Conservation (phyloP, 805 yeast species). For the Tetrapisispora fleetii region DNA sequence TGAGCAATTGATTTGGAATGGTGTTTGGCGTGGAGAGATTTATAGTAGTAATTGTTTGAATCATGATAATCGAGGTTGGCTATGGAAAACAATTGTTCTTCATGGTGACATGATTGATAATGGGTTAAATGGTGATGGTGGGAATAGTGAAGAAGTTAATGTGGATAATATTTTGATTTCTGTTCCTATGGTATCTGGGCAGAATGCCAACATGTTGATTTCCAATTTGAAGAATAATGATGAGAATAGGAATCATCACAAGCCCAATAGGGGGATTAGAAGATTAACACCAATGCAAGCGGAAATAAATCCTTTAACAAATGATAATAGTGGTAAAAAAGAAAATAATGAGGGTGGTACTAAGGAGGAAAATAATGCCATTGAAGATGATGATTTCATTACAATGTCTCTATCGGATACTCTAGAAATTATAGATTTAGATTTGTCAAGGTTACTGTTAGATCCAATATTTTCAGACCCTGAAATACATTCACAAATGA, state of each 20-base stretch:
- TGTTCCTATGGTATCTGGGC: conserved; percentile 11
- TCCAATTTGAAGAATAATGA: background rate
- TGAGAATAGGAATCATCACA: background rate
- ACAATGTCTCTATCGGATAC: conserved; percentile 15
- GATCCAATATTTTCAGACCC: conserved; percentile 16
- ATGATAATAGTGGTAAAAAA: background rate
- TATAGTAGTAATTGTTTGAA: conserved; percentile 9
- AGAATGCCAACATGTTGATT: conserved; percentile 3
- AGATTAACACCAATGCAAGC: conserved; percentile 17
- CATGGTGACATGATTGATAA: conserved; percentile 9
- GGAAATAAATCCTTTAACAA: conserved; percentile 7
- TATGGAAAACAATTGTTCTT: conserved; percentile 23
- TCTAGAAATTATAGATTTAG: conserved; percentile 23
- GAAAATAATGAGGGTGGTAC: background rate
- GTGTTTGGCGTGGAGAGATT: conserved; percentile 25
- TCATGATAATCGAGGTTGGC: conserved; percentile 22
- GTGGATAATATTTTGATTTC: conserved; percentile 4
- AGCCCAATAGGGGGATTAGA: conserved; percentile 12
- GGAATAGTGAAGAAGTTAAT: background rate
- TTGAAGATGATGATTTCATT: conserved; percentile 6
- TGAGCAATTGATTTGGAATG: conserved; percentile 20
- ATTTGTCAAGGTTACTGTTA: conserved; percentile 21
- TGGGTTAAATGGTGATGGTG: background rate
- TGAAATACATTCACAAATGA: conserved; percentile 16
- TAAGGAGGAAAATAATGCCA: background rate